Conservation (phyloP, 768 basidiomycete species). For the Serendipita vermifera region DNA sequence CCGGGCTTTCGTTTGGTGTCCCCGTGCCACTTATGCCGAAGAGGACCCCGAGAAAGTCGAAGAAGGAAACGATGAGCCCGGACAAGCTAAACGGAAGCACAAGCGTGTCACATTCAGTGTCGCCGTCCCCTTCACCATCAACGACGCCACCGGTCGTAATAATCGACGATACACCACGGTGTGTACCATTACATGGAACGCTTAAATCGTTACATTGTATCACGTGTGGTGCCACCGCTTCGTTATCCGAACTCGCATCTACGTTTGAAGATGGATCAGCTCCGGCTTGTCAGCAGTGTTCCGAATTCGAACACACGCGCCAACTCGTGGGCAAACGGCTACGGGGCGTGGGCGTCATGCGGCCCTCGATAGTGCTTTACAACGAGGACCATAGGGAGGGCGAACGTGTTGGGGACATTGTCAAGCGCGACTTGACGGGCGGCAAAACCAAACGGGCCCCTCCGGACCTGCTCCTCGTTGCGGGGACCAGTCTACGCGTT, state of each 20-base stretch:
- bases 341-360: slow-evolving; percentile 63
- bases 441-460: slow-evolving; percentile 40
- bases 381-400: slow-evolving; percentile 82
- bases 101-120: background rate
- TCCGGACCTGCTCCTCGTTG: slow-evolving; percentile 77
- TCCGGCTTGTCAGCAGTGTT: slow-evolving; percentile 71
- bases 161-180: slow-evolving; percentile 56
- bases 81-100: background rate
- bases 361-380: slow-evolving; percentile 82
- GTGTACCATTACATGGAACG: slow-evolving; percentile 84
- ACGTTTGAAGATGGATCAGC: slow-evolving; percentile 49
- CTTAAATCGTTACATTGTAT: slow-evolving; percentile 69
- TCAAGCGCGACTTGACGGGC: slow-evolving; percentile 69
- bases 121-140: no score
- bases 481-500: slow-evolving; percentile 78
- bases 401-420: slow-evolving; percentile 72
- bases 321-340: slow-evolving; percentile 65
- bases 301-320: slow-evolving; percentile 51
- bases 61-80: slow-evolving; percentile 25
- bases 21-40: slow-evolving; percentile 38
- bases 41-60: slow-evolving; percentile 36
- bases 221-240: slow-evolving; percentile 59
- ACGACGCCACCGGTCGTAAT: slow-evolving; percentile 24
- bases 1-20: slow-evolving; percentile 78
- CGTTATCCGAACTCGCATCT: slow-evolving; percentile 36